Base-by-base conservation (phyloP, 1,284 basidiomycete species). In the Cutaneotrichosporon sp. region DNA sequence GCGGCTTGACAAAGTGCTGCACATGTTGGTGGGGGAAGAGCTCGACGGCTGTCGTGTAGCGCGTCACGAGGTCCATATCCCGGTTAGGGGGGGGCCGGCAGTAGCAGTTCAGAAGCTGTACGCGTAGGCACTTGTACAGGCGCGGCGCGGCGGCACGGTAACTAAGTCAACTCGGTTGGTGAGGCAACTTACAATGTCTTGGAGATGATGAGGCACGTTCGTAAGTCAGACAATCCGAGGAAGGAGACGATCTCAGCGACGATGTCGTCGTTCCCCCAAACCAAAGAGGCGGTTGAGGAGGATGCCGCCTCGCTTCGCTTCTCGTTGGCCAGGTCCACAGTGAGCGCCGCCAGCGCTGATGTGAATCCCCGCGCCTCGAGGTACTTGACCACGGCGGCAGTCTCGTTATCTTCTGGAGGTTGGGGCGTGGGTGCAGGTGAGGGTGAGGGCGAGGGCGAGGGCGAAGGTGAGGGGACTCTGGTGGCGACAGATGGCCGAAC, bases 151-250 rank as follows among this genome's bases (percentile, higher is more conserved):
- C 46, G 10, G 61, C 42, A n/a, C 21, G 46, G 46, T 57, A 40
- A 10, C 42, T 46, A n/a, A 18, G 18, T 46, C 18, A 46, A 18
- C 42, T 7, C 42, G 16, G 42, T n/a, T 46, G 4, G 14, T 42
- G 40, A 5, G 10, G 42, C 8, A 16, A n/a, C 42, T 46, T 18
- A n/a, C 42, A 47, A 62, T 10, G 46, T 31, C 46, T 32, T 49
- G 32, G 31, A 47, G 53, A 62, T 46, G 11, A 36, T 30, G 11
- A 42, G 31, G 31, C 46, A 31, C 16, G 16, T 31, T 14, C 16
- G 53, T 4, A 62, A 14, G 46, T 62, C 61, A 10, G 46, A n/a
- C 18, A 56, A 47, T 42, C 47, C 53, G 6, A 62, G 61, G 53
- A 30, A 51, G 53, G 31, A 36, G 55, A 16, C 18, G 7, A 62